Base-by-base conservation (phyloP, 768 basidiomycete species). In the Pulveroboletus frians region DNA sequence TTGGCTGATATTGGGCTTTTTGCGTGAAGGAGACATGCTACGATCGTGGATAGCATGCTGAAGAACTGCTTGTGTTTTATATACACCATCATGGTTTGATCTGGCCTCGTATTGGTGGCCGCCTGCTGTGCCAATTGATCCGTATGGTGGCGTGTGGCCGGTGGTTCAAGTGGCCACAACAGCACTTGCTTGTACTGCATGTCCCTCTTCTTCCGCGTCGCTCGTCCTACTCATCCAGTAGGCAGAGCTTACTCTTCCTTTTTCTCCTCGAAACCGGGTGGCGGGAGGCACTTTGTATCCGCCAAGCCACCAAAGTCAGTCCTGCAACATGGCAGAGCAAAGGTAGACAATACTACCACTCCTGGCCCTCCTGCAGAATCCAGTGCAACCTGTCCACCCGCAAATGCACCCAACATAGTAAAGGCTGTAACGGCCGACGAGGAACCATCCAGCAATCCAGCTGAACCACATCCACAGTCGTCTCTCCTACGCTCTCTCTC, bases 241-340 rank as follows among this genome's bases (percentile, higher is more conserved):
- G 71, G 77, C 41, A 76, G 88, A 61, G 66, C 79, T 9, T 89
- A 87, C 56, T 90, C 84, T 6, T 88, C 87, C 1, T 83, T 85
- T 57, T 90, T 88, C 71, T 87, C 85, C 11, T 84, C 83, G 23
- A 88, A 85, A 60, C 73, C 85, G 1, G 87, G 88, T 3, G 88
- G 88, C 17, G 77, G 76, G 18, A 76, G 88, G 27, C 85, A 83
- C 59, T 86, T 88, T 66, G 83, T 84, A 50, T 80, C 87, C 4
- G 69, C 85, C 8, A 91, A 88, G 64, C 73, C 83, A 15, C 75
- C 81, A 47, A 77, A 77, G 56, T 60, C 68, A 11, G 73, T 74
- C 50, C 60, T 72, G 39, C 63, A 71, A 11, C 63, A 68, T 31
- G 62, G 56, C 58, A 64, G 51, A 43, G 50, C 51, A 81, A 82